Conservation (phyloP, 257 asterid species). For the Ligustrum vulgare region DNA sequence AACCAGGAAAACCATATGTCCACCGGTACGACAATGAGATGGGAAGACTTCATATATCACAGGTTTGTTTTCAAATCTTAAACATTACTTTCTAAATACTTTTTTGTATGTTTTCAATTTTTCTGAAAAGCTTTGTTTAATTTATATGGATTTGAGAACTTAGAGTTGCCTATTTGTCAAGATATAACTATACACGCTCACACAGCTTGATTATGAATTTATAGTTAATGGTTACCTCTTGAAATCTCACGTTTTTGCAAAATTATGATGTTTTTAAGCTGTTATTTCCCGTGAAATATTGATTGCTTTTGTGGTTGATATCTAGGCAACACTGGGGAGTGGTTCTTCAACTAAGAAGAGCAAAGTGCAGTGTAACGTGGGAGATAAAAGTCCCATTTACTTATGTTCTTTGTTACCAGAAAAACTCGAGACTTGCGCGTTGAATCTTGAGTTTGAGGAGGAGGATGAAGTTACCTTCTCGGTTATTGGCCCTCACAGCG, state of each 20-base stretch:
- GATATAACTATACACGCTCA: neutral
- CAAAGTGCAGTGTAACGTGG: constrained; percentile 78
- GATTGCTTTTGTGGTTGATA: constrained; percentile 3
- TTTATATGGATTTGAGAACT: neutral
- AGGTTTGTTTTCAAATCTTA: constrained; percentile 43
- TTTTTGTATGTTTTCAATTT: neutral
- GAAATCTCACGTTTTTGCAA: neutral
- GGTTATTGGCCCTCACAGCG: constrained; percentile 64
- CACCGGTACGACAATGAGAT: constrained; percentile 41
- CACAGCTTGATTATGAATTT: neutral
- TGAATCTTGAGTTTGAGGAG: constrained; percentile 88
- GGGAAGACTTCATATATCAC: constrained; percentile 85
- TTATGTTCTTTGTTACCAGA: constrained; percentile 75
- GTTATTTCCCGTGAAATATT: constrained; percentile 4
- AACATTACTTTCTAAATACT: neutral
- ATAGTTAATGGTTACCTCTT: neutral
- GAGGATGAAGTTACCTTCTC: constrained; percentile 76
- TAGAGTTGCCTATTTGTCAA: neutral
- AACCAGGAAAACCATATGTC: constrained; percentile 62
- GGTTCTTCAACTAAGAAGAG: constrained; percentile 60
- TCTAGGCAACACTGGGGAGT: constrained; percentile 78
- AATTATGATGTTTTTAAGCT: constrained; percentile 4
- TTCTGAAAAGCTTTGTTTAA: neutral
- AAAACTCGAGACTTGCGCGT: constrained; percentile 63
- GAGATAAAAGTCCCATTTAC: constrained; percentile 70